phyloP scores from a whole-genome alignment of 176 grass and related monocot species.

The Musa itinerans region DNA sequence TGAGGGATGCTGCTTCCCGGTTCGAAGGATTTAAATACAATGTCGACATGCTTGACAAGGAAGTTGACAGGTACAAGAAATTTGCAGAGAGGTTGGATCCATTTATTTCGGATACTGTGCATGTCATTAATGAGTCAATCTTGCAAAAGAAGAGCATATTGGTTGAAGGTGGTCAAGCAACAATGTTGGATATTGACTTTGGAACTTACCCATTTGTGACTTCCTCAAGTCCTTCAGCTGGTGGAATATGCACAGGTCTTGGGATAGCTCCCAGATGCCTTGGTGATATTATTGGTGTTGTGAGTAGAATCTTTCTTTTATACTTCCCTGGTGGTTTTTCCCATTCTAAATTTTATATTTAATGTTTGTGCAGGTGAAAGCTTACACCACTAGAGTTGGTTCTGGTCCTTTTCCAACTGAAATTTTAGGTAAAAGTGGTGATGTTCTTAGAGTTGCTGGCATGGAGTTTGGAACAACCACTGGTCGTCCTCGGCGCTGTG shows the following conservation, averaged over 20 bases:
- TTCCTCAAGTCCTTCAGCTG: conserved; percentile 87
- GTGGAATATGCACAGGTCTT: conserved; percentile 89
- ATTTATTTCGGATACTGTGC: conserved; percentile 72
- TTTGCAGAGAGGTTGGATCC: conserved; percentile 59
- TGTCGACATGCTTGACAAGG: conserved; percentile 47
- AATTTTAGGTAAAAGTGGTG: conserved; percentile 56
- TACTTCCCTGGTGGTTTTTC: neutral
- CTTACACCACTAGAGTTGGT: conserved; percentile 88
- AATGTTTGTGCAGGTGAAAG: conserved; percentile 60
- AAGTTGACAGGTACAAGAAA: conserved; percentile 68
- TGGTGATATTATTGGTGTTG: conserved; percentile 85
- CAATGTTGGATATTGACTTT: conserved; percentile 97
- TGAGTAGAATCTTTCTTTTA: conserved; percentile 21
- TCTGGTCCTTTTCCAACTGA: conserved; percentile 89
- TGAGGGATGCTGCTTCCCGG: conserved; percentile 52
- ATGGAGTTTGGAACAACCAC: conserved; percentile 93
- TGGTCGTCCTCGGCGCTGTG: conserved; percentile 73
- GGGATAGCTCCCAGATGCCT: conserved; percentile 78
- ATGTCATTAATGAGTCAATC: conserved; percentile 70
- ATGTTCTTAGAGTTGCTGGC: conserved; percentile 55
- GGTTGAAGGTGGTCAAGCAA: conserved; percentile 94
- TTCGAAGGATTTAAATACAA: conserved; percentile 67
- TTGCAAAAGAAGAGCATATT: conserved; percentile 86
- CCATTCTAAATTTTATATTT: neutral
- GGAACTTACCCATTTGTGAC: conserved; percentile 95